These are phyloP conservation scores for Mallotus nudiflorus DNA, from an alignment of 345 rosid genomes.

Conservation along the genomic window DNA sequence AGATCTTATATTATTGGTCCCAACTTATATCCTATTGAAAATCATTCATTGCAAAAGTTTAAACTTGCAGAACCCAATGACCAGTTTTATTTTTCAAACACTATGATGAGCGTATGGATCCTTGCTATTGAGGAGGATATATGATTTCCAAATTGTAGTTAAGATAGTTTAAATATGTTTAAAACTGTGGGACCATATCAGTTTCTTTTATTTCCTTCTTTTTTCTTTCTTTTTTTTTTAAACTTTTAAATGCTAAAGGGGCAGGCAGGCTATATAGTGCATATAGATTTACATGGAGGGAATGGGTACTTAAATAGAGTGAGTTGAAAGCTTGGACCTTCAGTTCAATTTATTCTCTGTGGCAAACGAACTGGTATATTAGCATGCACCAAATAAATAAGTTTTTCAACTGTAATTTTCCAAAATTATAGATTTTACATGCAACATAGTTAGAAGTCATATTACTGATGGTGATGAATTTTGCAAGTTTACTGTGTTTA, in stretches of 20 bases:
- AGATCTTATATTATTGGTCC: background rate
- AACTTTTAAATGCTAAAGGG: no score
- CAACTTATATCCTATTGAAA: background rate
- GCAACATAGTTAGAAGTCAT: background rate
- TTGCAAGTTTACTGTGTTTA: background rate
- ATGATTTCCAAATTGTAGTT: background rate
- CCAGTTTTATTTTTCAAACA: background rate
- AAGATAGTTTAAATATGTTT: background rate
- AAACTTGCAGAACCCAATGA: background rate
- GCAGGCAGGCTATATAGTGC: background rate
- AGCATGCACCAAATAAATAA: background rate
- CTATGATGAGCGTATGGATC: background rate
- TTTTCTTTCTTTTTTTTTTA: no score
- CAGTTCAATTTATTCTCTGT: constrained; percentile 1
- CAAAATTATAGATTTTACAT: background rate
- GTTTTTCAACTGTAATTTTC: background rate
- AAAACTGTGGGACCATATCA: background rate
- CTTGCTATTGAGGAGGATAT: background rate
- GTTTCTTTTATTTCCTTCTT: background rate
- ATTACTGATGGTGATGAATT: background rate
- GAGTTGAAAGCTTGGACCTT: background rate
- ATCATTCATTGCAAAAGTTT: background rate
- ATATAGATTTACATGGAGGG: background rate
- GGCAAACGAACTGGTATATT: no score
- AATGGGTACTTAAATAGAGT: background rate